Percentiles rank a stretch among this genome's conserved stretches.
phyloP scores from a whole-genome alignment of 768 basidiomycete species.

The Serendipita indica region DNA sequence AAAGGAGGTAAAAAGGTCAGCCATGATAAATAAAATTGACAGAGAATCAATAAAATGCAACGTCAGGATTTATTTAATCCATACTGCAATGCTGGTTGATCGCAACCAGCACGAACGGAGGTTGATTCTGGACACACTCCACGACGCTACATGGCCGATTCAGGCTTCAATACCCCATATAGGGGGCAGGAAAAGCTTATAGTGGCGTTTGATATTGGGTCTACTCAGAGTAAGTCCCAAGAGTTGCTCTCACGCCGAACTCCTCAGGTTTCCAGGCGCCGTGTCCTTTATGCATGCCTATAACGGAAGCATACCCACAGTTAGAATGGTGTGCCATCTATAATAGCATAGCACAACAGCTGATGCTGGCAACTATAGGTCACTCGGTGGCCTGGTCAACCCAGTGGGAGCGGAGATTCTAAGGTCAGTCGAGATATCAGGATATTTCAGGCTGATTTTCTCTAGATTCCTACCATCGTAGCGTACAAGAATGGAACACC shows the following conservation, averaged over 20 bases:
- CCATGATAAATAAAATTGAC: too few relatives aligned
- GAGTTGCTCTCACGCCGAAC: not conserved
- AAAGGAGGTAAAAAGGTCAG: too few relatives aligned
- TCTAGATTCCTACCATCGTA: conserved; percentile 4
- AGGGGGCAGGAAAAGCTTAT: not conserved
- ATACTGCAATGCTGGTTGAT: too few relatives aligned
- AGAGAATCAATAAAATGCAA: too few relatives aligned
- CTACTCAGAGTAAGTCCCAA: not conserved
- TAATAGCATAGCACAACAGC: not conserved
- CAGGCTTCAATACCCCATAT: too few relatives aligned
- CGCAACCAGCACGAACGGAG: too few relatives aligned
- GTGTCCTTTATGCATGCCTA: not conserved
- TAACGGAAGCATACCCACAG: not conserved
- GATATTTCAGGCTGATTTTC: not conserved
- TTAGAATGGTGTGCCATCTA: not conserved
- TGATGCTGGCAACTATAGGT: not conserved
- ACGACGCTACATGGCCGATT: too few relatives aligned
- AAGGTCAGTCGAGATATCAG: conserved; percentile 5
- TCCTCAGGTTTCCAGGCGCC: not conserved
- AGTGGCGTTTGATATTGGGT: not conserved
- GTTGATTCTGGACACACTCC: too few relatives aligned
- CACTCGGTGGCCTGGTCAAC: conserved; percentile 8
- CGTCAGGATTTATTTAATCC: too few relatives aligned
- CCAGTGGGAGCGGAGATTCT: not conserved
- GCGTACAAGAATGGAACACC: not conserved